Base-by-base conservation (phyloP, 176 grass and related monocot genomes). In the Ananas comosus region DNA sequence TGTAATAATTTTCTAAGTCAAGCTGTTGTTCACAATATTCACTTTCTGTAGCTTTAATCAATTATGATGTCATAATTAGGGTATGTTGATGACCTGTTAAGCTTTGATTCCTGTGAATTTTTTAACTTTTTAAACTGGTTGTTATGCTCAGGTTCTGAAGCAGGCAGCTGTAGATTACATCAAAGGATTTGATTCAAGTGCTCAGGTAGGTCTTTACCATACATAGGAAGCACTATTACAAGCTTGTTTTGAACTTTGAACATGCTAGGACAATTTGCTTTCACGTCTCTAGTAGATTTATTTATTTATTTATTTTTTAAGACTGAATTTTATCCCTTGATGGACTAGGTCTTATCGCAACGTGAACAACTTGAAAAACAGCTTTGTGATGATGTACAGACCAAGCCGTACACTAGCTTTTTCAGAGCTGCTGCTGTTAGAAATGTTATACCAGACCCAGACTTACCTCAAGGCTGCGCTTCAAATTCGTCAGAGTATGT, bases 401-500 rank as follows among this genome's bases (percentile, higher is more conserved):
- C 71, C 17, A 76, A 76, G 67, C 21, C 52, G 11, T 79, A 75
- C 53, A 69, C 66, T 72, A 85, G 69, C 71, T 76, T 76, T 83
- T 91, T 79, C 51, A 76, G 79, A 83, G 74, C 54, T 71, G 77
- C 77, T 68, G 67, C 82, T 70, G 89, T 97, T 48, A 90, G 87
- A 81, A 90, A 72, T 90, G 74, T 75, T 76, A 87, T 97, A 85
- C 80, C 84, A 29, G 93, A 90, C 14, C 93, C 93, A 76, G 86
- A 92, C 79, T 65, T 97, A 73, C 79, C 72, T 74, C 51, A 75
- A 81, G 85, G 71, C 63, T 75, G 68, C 66, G 52, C 49, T 69
- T 74, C 61, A 19, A 56, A 82, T 85, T 87, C 83, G 67, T 78
- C 71, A 56, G 93, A 90, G 93, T 97, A 97, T 52, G 82, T 78